These are phyloP conservation scores for Quercus wislizeni DNA, from an alignment of 306 rosid species.

Conservation along the genomic window DNA sequence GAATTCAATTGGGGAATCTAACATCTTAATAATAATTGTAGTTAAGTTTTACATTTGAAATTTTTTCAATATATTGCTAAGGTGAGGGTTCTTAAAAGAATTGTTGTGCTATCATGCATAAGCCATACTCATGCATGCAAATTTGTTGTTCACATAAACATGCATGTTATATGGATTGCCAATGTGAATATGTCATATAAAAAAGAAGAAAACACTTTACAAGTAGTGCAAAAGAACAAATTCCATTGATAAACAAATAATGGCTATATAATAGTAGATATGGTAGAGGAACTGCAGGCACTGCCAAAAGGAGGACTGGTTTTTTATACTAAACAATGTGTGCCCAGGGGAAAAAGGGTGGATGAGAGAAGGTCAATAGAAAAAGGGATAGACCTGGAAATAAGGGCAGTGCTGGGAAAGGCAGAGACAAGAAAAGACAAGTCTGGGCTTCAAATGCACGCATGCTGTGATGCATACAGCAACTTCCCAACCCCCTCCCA, in stretches of 20 bases:
- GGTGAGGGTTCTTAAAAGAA: neutral
- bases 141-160: neutral
- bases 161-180: neutral
- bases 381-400: slow-evolving; percentile 28
- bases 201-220: slow-evolving; percentile 1
- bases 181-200: neutral
- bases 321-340: neutral
- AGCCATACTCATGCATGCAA: neutral
- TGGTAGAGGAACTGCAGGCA: slow-evolving; percentile 19
- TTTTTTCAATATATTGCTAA: too few relatives aligned
- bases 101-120: neutral
- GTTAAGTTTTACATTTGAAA: too few relatives aligned
- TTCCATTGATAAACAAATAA: slow-evolving; percentile 14
- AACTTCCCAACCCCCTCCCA: slow-evolving; percentile 22
- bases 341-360: slow-evolving; percentile 11
- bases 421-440: slow-evolving; percentile 57
- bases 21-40: too few relatives aligned
- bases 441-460: slow-evolving; percentile 54
- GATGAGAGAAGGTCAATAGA: slow-evolving; percentile 5
- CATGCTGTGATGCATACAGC: slow-evolving; percentile 48
- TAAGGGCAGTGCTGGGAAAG: slow-evolving; percentile 60
- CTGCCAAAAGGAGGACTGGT: slow-evolving; percentile 20
- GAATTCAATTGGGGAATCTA: too few relatives aligned
- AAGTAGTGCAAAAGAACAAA: slow-evolving; percentile 8
- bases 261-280: neutral